Base-by-base conservation (phyloP, 805 yeast species). In the Millerozyma miso region DNA sequence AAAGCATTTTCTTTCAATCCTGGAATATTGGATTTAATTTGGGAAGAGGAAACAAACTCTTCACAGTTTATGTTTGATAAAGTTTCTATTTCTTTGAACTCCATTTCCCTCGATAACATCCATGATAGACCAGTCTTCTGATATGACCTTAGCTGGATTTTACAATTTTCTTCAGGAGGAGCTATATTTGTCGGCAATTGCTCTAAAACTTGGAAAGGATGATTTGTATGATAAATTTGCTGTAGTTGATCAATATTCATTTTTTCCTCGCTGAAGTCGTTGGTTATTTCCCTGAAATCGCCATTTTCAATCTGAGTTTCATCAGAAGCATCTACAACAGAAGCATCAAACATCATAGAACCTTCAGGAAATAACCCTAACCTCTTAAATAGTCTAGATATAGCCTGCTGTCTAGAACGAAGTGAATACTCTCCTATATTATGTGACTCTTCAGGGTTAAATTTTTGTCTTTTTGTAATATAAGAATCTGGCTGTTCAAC, bases 61-160 rank as follows among this genome's bases (percentile, higher is more conserved):
- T 43, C 50, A 6, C 34, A 7, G 7, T 13, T 32, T 33, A 50
- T 55, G n/a, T 37, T 46, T 15, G 48, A 46, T 35, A 64, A 66
- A 42, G 43, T 31, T 10, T 73, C 77, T 23, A 77, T 59, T 12
- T 60, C 42, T n/a, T 62, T 74, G 46, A 75, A 62, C 48, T 83
- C 89, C 33, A 77, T 73, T 56, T 89, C 96, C 43, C 91, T 69
- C 26, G 80, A 74, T n/a, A 88, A 63, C 91, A 89, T 83, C 97
- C 97, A 89, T 1, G 90, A 79, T 23, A 88, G 63, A 0, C 95
- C 96, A 53, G 83, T 88, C 47, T 77, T 81, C 61, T 91, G 98
- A 59, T 91, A 91, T 1, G 80, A 76, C 43, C 96, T 69, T 39
- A 91, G 63, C 1, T 67, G 65, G 39, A 90, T 52, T 6, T 69